Base-by-base conservation (phyloP, 2,329 filamentous ascomycete genomes). In the Epichloe hybrida region DNA sequence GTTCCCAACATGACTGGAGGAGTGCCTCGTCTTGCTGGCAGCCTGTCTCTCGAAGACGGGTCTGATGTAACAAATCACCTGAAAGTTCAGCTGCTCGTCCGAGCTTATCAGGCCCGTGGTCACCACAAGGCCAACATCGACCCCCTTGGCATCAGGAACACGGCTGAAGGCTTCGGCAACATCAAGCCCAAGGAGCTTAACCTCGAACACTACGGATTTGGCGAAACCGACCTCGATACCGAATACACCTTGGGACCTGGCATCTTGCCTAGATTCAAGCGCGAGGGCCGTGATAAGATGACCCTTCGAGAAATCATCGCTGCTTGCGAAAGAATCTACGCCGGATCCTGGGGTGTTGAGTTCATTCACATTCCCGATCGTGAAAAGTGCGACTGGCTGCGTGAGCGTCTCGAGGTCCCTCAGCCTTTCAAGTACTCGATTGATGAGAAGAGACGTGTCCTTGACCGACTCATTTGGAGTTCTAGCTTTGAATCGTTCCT, bases 121-220 rank as follows among this genome's bases (percentile, higher is more conserved):
- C 93, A 98, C 71, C 90, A 97, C 80, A 97, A 96, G 76, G 91
- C 93, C 58, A 88, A 90, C 69, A 95, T 96, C 61, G 93, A 98
- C 65, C 93, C 93, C 93, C 81, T 98, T 51, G 88, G 89, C 57
- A 98, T 98, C 64, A 84, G 91, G 62, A 86, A 86, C 61, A 67
- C 64, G 40, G 57, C 65, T 50, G 84, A 94, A 68, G 84, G 86
- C 59, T 93, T 93, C 63, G 86, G 86, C 57, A 91, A 89, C 69
- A 80, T 81, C 72, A 86, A 85, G 69, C 90, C 91, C 54, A 93
- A 91, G 72, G 93, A 98, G 75, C 76, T 98, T 56, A 84, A 88
- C 63, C 82, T 97, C 46, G 86, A 91, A 54, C 86, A 95, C 73
- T 98, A 98, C 72, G 82, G 89, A 61, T 98, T 98, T 72, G 88